phyloP scores from a whole-genome alignment of 257 asterid species.

The Gardenia jasminoides region DNA sequence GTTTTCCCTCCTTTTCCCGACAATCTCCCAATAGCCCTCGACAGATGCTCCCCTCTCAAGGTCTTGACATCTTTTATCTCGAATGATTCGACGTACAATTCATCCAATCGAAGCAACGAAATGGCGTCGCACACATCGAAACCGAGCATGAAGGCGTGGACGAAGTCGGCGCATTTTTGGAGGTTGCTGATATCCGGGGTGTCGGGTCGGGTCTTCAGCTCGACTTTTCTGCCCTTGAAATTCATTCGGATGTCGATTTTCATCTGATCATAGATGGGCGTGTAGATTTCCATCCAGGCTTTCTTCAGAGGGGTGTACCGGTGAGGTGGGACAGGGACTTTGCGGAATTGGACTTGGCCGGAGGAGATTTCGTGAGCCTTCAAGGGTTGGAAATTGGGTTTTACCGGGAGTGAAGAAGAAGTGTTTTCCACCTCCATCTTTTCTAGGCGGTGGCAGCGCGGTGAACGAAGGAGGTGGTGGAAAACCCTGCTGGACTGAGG shows the following conservation, averaged over 20 bases:
- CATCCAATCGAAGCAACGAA: conserved; percentile 76
- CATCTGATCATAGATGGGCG: conserved; percentile 72
- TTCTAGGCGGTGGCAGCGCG: conserved; percentile 13
- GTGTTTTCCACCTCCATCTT: conserved; percentile 49
- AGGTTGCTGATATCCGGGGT: conserved; percentile 88
- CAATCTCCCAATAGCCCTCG: conserved; percentile 79
- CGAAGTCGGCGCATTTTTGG: conserved; percentile 88
- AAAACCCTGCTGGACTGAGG: too few species aligned
- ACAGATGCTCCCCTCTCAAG: conserved; percentile 75
- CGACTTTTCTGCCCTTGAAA: conserved; percentile 73
- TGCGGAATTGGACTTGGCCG: conserved; percentile 75
- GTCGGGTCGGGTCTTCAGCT: conserved; percentile 73
- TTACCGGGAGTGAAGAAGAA: conserved; percentile 26
- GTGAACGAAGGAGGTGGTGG: conserved; percentile 5
- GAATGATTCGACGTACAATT: conserved; percentile 73
- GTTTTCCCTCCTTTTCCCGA: conserved; percentile 94
- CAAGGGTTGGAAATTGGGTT: conserved; percentile 68
- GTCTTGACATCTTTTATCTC: conserved; percentile 94
- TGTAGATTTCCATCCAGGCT: conserved; percentile 74
- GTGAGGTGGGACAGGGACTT: conserved; percentile 65
- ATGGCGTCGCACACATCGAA: conserved; percentile 69
- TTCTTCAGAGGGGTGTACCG: conserved; percentile 83
- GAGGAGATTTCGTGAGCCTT: conserved; percentile 75
- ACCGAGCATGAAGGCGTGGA: conserved; percentile 85
- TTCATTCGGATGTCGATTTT: conserved; percentile 86